phyloP scores from a whole-genome alignment of 1,139 yeast species.

The Kodamaea arcana region DNA sequence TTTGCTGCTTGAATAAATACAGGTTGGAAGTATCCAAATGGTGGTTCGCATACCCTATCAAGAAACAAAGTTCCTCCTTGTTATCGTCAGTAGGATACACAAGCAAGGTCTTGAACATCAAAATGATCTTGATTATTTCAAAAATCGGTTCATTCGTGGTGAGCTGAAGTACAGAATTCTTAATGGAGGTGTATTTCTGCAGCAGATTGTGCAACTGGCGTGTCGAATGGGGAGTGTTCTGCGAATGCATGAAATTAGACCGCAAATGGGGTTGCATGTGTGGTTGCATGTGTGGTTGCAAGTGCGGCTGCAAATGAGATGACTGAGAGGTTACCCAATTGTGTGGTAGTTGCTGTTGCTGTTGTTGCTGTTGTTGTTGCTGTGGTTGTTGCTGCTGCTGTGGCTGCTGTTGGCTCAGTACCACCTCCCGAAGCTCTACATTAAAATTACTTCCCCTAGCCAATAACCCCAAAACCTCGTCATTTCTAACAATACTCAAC shows the following conservation, averaged over 20 bases:
- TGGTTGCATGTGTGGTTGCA: too few relatives aligned
- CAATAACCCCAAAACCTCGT: constrained; percentile 9
- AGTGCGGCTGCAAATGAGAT: background rate
- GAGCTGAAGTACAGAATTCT: background rate
- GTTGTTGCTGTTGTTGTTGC: too few relatives aligned
- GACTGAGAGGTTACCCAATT: too few relatives aligned
- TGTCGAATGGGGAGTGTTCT: too few relatives aligned
- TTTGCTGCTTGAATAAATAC: constrained; percentile 27
- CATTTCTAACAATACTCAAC: constrained; percentile 12
- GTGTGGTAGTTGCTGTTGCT: too few relatives aligned
- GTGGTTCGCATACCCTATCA: constrained; percentile 21
- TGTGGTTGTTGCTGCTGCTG: too few relatives aligned
- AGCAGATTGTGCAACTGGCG: background rate
- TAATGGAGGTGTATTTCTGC: background rate
- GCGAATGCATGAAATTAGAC: too few relatives aligned
- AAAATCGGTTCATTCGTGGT: constrained; percentile 11
- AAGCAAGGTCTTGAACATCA: constrained; percentile 32
- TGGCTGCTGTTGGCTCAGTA: too few relatives aligned
- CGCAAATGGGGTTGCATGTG: too few relatives aligned
- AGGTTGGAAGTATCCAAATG: constrained; percentile 19
- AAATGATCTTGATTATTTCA: constrained; percentile 19
- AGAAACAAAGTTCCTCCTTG: constrained; percentile 20
- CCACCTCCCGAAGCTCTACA: constrained; percentile 9
- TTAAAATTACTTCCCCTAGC: constrained; percentile 14
- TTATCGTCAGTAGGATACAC: constrained; percentile 22